Conservation (phyloP, 345 rosid genomes). For the Syzygium oleosum region DNA sequence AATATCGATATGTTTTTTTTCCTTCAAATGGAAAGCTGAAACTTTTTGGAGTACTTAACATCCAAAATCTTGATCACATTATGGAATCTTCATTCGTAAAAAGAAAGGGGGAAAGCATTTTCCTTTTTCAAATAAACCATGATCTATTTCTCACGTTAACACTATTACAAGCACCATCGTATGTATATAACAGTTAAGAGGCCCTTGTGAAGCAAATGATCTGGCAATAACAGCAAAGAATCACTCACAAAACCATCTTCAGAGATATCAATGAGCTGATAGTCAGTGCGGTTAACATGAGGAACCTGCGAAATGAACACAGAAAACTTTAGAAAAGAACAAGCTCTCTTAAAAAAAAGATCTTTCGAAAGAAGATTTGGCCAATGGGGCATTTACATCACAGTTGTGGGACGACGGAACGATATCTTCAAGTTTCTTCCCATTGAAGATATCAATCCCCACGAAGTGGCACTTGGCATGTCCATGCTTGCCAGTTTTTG, state of each 20-base stretch:
- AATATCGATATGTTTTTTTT: not conserved
- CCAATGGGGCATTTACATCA: slow-evolving; percentile 30
- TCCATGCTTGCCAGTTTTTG: slow-evolving; percentile 76
- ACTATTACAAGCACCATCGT: not conserved
- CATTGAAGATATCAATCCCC: slow-evolving; percentile 60
- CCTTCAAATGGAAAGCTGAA: not conserved
- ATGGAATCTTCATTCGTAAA: not conserved
- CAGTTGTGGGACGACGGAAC: slow-evolving; percentile 74
- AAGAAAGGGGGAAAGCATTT: not conserved
- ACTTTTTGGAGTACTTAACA: not conserved
- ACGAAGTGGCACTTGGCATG: slow-evolving; percentile 83
- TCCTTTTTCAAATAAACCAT: not conserved
- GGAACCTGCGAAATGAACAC: slow-evolving; percentile 39
- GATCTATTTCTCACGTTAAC: not conserved
- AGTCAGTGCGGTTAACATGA: slow-evolving; percentile 61
- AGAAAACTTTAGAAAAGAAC: not conserved
- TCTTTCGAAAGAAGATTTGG: not conserved
- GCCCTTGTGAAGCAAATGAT: not conserved
- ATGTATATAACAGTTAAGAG: not conserved
- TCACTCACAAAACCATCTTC: slow-evolving; percentile 77
- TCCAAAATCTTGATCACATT: not conserved
- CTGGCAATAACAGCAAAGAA: not conserved
- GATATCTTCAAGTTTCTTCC: slow-evolving; percentile 69
- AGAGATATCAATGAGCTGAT: slow-evolving; percentile 67
- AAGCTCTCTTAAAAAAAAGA: not conserved